Evolutionary conservation across 2,329 filamentous ascomycete species (phyloP).

Genomic region (Colletotrichum chrysophilum): DNA sequence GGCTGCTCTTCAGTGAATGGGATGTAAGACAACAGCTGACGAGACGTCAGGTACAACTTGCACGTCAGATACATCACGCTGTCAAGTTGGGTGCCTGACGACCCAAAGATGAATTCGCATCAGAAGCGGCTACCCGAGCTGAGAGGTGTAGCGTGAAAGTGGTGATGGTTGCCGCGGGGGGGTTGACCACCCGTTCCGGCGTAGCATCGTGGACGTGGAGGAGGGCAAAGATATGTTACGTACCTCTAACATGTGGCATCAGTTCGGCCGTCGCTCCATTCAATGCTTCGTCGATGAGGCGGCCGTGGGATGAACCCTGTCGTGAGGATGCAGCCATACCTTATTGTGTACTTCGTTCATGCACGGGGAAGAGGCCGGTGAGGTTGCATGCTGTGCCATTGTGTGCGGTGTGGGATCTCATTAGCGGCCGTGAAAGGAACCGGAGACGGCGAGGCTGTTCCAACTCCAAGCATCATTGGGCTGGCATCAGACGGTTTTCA

Average conservation of each 20-base stretch:
- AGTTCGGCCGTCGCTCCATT: background rate
- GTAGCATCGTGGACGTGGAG: slow-evolving; percentile 1
- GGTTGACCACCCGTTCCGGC: slow-evolving; percentile 10
- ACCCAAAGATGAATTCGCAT: slow-evolving; percentile 7
- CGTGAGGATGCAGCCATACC: slow-evolving; percentile 16
- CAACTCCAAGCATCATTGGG: background rate
- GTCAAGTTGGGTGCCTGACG: background rate
- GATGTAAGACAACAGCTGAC: slow-evolving; percentile 7
- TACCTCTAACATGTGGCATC: slow-evolving; percentile 8
- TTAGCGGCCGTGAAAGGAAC: slow-evolving; percentile 11
- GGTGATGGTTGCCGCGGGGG: slow-evolving; percentile 8
- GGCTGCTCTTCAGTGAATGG: background rate
- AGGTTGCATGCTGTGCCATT: slow-evolving; percentile 2
- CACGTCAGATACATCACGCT: background rate
- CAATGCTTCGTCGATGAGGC: slow-evolving; percentile 8
- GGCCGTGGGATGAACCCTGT: slow-evolving; percentile 8
- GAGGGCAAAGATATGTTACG: background rate
- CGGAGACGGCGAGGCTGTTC: slow-evolving; percentile 5
- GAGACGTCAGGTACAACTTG: slow-evolving; percentile 6
- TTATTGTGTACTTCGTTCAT: slow-evolving; percentile 19
- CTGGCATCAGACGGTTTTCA: background rate
- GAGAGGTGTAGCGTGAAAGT: background rate
- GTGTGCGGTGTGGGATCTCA: slow-evolving; percentile 1
- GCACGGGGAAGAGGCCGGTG: slow-evolving; percentile 19
- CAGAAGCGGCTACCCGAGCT: slow-evolving; percentile 9